These are phyloP conservation scores for Cordyceps pruinosa DNA, from an alignment of 2,329 filamentous ascomycete genomes.

Conservation along the genomic window DNA sequence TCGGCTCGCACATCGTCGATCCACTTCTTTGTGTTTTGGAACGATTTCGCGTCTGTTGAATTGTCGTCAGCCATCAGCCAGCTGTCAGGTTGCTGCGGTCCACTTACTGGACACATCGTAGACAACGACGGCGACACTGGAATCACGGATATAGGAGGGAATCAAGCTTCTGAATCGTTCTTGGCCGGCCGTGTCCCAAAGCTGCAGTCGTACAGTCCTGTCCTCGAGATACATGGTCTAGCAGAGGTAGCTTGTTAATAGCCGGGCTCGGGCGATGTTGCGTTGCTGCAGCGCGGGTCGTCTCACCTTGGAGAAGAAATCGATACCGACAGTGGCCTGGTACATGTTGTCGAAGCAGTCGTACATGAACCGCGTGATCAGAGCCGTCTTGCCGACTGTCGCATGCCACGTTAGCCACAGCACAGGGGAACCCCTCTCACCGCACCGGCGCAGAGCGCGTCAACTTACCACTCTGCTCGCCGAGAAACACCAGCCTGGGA, in stretches of 20 bases:
- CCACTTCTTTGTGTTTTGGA: slow-evolving; percentile 99
- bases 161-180: slow-evolving; percentile 96
- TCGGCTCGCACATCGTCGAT: slow-evolving; percentile 97
- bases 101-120: slow-evolving; percentile 86
- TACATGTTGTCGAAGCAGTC: slow-evolving; percentile 99
- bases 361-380: slow-evolving; percentile 99
- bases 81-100: slow-evolving; percentile 12
- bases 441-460: slow-evolving; percentile 12
- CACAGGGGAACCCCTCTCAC: slow-evolving; percentile 6
- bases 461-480: slow-evolving; percentile 90
- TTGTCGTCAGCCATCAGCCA: background rate
- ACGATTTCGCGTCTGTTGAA: slow-evolving; percentile 73
- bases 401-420: slow-evolving; percentile 19
- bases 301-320: slow-evolving; percentile 91
- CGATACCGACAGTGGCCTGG: slow-evolving; percentile 97
- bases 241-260: background rate
- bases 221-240: slow-evolving; percentile 99
- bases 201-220: slow-evolving; percentile 89
- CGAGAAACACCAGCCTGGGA: slow-evolving; percentile 83
- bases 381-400: slow-evolving; percentile 92
- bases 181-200: slow-evolving; percentile 98
- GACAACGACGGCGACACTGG: slow-evolving; percentile 93
- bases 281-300: background rate
- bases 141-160: slow-evolving; percentile 97
- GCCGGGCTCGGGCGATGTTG: background rate